Percentiles rank a stretch among this genome's conserved stretches.
phyloP scores from a whole-genome alignment of 352 stramenopile genomes.

The Pythium dissimile region DNA sequence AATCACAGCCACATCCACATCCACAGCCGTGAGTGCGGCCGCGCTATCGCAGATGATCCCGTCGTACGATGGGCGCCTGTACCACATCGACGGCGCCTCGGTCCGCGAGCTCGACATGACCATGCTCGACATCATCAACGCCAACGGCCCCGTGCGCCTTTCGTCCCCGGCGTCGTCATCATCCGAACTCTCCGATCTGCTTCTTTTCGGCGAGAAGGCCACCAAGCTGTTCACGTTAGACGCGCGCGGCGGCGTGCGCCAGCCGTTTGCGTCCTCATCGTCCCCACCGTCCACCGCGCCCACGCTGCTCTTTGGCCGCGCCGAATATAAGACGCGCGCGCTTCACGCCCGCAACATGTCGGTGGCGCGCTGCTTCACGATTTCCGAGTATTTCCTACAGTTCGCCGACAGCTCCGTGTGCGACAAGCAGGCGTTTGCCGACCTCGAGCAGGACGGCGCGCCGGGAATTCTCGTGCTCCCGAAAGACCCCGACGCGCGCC shows the following conservation, averaged over 20 bases:
- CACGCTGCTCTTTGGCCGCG: constrained; percentile 64
- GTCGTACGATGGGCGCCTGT: constrained; percentile 75
- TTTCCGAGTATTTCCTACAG: constrained; percentile 83
- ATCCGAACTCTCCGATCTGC: constrained; percentile 54
- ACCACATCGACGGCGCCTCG: constrained; percentile 57
- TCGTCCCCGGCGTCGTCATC: no score
- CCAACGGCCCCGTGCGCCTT: constrained; percentile 66
- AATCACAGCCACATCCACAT: no score
- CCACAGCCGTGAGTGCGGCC: constrained; percentile 24
- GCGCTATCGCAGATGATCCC: constrained; percentile 57
- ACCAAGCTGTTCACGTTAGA: constrained; percentile 74
- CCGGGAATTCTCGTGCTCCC: constrained; percentile 58
- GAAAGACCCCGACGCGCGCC: constrained; percentile 43
- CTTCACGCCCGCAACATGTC: constrained; percentile 61
- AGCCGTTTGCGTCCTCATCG: constrained; percentile 32
- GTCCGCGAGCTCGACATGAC: constrained; percentile 74
- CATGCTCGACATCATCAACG: constrained; percentile 72
- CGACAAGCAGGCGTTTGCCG: background rate
- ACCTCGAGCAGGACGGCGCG: constrained; percentile 2
- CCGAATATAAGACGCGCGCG: constrained; percentile 66
- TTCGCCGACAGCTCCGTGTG: constrained; percentile 50
- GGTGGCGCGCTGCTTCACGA: constrained; percentile 65
- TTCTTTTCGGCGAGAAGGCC: constrained; percentile 75
- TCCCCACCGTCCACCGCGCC: constrained; percentile 22
- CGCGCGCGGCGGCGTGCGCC: constrained; percentile 50